phyloP scores from a whole-genome alignment of 208 protist species.

The Leishmania gerbilli region DNA sequence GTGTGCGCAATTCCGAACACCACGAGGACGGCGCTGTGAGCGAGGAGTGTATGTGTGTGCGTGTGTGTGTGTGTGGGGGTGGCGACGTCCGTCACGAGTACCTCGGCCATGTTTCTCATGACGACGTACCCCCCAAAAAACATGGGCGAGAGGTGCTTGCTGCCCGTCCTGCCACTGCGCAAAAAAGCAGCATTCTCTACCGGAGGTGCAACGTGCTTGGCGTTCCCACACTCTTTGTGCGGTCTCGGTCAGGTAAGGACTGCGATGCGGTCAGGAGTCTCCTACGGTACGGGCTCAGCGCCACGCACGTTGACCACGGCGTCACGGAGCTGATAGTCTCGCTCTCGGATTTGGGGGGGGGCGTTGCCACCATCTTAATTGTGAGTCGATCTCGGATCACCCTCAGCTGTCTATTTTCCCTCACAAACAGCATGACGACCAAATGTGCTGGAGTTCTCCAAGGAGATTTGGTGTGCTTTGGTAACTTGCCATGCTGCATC shows the following conservation, averaged over 20 bases:
- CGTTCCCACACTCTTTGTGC: constrained; percentile 10
- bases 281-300: constrained; percentile 15
- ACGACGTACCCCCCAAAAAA: constrained; percentile 33
- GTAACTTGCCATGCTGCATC: constrained; percentile 79
- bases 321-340: constrained; percentile 22
- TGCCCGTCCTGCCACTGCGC: constrained; percentile 20
- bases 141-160: constrained; percentile 31
- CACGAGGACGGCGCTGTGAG: neutral
- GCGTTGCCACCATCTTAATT: constrained; percentile 84
- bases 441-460: constrained; percentile 91
- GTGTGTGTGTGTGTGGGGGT: neutral
- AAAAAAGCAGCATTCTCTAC: constrained; percentile 22
- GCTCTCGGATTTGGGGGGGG: constrained; percentile 32
- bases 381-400: constrained; percentile 89
- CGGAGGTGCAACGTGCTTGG: constrained; percentile 23
- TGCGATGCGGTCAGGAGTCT: constrained; percentile 13
- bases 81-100: constrained; percentile 33
- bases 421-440: constrained; percentile 86
- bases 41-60: neutral
- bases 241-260: constrained; percentile 18
- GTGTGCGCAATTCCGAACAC: constrained; percentile 2
- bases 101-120: constrained; percentile 43
- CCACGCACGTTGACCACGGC: neutral
- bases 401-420: constrained; percentile 93
- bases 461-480: constrained; percentile 91